A percentile compares a stretch with the other conserved stretches of the same genome.
phyloP scores from a whole-genome alignment of 2,329 filamentous ascomycete genomes.

The Cordyceps cicadae region DNA sequence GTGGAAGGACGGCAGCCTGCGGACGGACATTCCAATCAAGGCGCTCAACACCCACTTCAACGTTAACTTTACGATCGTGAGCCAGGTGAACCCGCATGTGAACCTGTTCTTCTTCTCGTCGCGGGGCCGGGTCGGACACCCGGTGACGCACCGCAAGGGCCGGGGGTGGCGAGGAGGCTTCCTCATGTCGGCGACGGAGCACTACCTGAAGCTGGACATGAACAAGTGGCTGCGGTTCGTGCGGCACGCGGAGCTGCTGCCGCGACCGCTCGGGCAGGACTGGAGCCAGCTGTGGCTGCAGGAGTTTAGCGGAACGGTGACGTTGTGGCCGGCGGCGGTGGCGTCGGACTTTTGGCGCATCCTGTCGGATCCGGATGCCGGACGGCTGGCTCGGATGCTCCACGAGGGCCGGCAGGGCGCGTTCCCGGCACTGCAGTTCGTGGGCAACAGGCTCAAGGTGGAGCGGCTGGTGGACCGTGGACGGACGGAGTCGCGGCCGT shows the following conservation, averaged over 20 bases:
- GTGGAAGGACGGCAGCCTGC: slow-evolving; percentile 93
- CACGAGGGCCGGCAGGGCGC: slow-evolving; percentile 81
- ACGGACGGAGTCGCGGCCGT: slow-evolving; percentile 43
- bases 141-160: slow-evolving; percentile 87
- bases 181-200: slow-evolving; percentile 82
- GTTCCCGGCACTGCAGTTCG: slow-evolving; percentile 87
- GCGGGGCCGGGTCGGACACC: slow-evolving; percentile 80
- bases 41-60: slow-evolving; percentile 95
- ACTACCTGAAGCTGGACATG: slow-evolving; percentile 92
- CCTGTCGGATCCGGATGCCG: slow-evolving; percentile 69
- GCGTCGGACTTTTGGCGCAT: slow-evolving; percentile 79
- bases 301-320: slow-evolving; percentile 87
- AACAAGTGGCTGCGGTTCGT: slow-evolving; percentile 97
- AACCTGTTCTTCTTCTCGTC: slow-evolving; percentile 99
- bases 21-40: slow-evolving; percentile 92
- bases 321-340: slow-evolving; percentile 83
- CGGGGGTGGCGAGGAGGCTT: slow-evolving; percentile 95
- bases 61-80: slow-evolving; percentile 90
- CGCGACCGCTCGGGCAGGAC: slow-evolving; percentile 83
- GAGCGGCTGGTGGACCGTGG: slow-evolving; percentile 62
- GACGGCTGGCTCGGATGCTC: slow-evolving; percentile 77
- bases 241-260: slow-evolving; percentile 83
- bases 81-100: slow-evolving; percentile 90
- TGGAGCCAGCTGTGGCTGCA: slow-evolving; percentile 97
- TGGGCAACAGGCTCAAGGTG: slow-evolving; percentile 76